Percentiles rank a stretch among this genome's conserved stretches.
Conservation (phyloP, 176 grass and related monocot species). For the Carex cristatella region DNA sequence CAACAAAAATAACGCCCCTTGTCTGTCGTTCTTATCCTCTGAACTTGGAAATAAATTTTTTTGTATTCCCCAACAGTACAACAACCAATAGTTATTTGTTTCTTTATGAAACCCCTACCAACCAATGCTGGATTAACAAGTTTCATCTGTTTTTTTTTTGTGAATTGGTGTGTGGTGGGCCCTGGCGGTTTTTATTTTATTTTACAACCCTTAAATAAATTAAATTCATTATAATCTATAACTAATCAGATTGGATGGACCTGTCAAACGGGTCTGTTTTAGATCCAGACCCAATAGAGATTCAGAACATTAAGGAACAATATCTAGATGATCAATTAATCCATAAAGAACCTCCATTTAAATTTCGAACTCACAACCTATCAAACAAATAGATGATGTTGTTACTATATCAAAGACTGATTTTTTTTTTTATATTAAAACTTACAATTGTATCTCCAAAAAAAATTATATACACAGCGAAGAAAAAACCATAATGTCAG, state of each 20-base stretch:
- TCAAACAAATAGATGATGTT: too few species aligned
- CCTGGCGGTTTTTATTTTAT: not conserved
- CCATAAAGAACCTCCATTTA: not conserved
- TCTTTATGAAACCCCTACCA: not conserved
- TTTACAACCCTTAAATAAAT: not conserved
- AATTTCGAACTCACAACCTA: too few species aligned
- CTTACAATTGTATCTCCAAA: too few species aligned
- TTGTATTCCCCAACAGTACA: not conserved
- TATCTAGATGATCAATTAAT: not conserved
- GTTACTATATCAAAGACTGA: too few species aligned
- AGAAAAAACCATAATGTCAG: not conserved
- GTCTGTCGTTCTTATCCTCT: slow-evolving; percentile 1
- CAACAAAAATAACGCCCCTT: not conserved
- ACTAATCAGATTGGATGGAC: not conserved
- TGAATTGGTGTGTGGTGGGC: not conserved
- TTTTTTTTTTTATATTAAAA: not conserved
- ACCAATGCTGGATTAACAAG: not conserved
- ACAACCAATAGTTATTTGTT: not conserved
- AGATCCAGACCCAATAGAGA: not conserved
- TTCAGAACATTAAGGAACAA: not conserved
- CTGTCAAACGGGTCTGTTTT: not conserved
- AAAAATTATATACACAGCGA: not conserved
- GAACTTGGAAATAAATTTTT: not conserved
- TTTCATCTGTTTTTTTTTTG: not conserved
- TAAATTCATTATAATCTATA: not conserved